These are phyloP conservation scores for Pneumocystis jirovecii DNA, from an alignment of 1,139 yeast genomes.

Conservation along the genomic window DNA sequence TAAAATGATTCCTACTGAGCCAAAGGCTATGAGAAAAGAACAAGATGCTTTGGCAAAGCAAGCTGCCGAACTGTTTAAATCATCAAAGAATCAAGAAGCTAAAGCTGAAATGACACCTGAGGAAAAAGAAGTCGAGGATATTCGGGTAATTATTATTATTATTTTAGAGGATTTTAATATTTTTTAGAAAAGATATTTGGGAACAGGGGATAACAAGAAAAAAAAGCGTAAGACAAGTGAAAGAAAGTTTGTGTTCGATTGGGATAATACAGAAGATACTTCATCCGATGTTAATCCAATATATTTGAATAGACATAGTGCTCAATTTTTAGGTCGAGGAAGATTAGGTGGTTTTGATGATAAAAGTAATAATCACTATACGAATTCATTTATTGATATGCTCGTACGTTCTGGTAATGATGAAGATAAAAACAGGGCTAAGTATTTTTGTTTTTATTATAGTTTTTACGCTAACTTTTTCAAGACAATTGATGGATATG, in stretches of 20 bases:
- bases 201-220: slow-evolving; percentile 9
- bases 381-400: slow-evolving; percentile 2
- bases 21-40: background rate
- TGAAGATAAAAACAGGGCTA: slow-evolving; percentile 1
- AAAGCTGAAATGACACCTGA: slow-evolving; percentile 8
- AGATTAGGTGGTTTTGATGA: slow-evolving; percentile 7
- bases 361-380: background rate
- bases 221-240: slow-evolving; percentile 13
- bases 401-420: slow-evolving; percentile 1
- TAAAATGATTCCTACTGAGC: background rate
- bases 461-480: background rate
- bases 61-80: slow-evolving; percentile 1
- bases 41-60: background rate
- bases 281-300: slow-evolving; percentile 33
- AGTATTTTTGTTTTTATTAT: background rate
- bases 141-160: background rate
- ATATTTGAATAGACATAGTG: slow-evolving; percentile 15
- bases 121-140: slow-evolving; percentile 5
- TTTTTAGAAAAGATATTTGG: background rate
- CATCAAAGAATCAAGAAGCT: slow-evolving; percentile 5
- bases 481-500: slow-evolving; percentile 1
- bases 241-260: slow-evolving; percentile 48
- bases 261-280: slow-evolving; percentile 61
- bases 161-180: background rate
- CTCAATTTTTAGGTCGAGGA: slow-evolving; percentile 17